Conservation (phyloP, 495 filamentous ascomycete species). For the Umbilicaria muhlenbergii region DNA sequence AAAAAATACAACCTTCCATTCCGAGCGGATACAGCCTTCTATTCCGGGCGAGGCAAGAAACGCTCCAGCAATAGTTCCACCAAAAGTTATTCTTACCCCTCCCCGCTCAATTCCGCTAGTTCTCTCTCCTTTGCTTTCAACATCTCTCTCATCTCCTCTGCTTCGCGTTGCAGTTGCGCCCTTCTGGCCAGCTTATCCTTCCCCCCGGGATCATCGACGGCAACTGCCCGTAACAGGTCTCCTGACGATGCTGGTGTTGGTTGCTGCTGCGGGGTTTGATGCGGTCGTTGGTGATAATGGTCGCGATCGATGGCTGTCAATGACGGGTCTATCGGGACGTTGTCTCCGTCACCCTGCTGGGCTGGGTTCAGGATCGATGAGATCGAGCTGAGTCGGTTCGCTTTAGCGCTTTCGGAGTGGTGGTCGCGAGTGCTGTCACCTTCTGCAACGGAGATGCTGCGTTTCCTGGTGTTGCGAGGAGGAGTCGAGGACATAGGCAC, state of each 20-base stretch:
- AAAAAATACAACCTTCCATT: neutral
- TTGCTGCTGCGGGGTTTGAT: constrained; percentile 17
- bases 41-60: neutral
- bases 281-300: constrained; percentile 16
- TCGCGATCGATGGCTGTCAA: constrained; percentile 21
- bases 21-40: too few species aligned
- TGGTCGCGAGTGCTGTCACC: constrained; percentile 24
- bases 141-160: constrained; percentile 59
- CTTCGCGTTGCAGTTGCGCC: constrained; percentile 53
- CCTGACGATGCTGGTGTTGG: constrained; percentile 14
- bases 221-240: constrained; percentile 15
- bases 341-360: constrained; percentile 19
- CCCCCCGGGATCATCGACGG: constrained; percentile 19
- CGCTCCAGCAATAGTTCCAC: neutral
- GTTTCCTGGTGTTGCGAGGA: constrained; percentile 26
- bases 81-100: constrained; percentile 13
- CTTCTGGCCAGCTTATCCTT: constrained; percentile 42
- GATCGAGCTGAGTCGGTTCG: constrained; percentile 59
- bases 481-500: constrained; percentile 20
- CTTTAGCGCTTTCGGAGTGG: constrained; percentile 17
- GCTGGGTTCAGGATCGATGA: constrained; percentile 65
- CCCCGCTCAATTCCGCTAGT: constrained; percentile 44
- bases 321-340: constrained; percentile 33
- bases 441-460: constrained; percentile 24
- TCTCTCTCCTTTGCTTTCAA: constrained; percentile 66